Evolutionary conservation across 805 yeast species (phyloP), one percentile per base, ranked within the genome.

Genomic region (Cyberlindnera petersonii): DNA sequence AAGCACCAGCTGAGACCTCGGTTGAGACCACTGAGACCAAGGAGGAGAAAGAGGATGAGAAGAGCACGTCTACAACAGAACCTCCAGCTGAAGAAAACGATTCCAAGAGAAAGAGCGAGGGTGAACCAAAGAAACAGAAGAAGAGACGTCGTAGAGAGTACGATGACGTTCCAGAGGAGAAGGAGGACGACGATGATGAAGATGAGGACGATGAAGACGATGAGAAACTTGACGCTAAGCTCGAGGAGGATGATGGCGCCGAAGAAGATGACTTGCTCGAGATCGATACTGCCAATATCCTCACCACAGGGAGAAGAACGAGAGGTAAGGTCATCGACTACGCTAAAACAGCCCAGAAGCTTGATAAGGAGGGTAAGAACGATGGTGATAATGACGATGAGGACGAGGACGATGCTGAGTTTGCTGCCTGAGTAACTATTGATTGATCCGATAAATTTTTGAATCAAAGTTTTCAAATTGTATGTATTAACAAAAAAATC

Each of bases 311-410:
- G 11, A 74, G 95, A 64, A 84, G 96, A 69, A 88, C 96, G 7
- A 76, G 97, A 50, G 95, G 96, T 13, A 83, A 80, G 56, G 83
- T 82, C 15, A 82, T 89, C 51, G 96, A 88, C 63, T 88, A 83
- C 61, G 70, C 77, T 41, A 82, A 85, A 63, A 87, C 94, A 13
- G 85, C 87, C 16, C 83, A 77, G 49, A 75, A 84, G 56, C 63
- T 86, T 52, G 78, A 74, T 37, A 22, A 39, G 29, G 48, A 47
- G 14, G 62, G 58, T 20, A 60, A 54, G 11, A 68, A 55, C 17
- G 73, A 65, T 4, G 76, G 61, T 4, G 75, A 64, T 4, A 73
- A 66, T 20, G n/a, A n/a, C 5, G 33, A 31, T 31, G 33, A 31
- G 5, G 33, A 31, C 3, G 77, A 70, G 4, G 75, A 70, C 2